These are phyloP conservation scores for Orobanche coerulescens DNA, from an alignment of 257 asterid species.

Conservation along the genomic window DNA sequence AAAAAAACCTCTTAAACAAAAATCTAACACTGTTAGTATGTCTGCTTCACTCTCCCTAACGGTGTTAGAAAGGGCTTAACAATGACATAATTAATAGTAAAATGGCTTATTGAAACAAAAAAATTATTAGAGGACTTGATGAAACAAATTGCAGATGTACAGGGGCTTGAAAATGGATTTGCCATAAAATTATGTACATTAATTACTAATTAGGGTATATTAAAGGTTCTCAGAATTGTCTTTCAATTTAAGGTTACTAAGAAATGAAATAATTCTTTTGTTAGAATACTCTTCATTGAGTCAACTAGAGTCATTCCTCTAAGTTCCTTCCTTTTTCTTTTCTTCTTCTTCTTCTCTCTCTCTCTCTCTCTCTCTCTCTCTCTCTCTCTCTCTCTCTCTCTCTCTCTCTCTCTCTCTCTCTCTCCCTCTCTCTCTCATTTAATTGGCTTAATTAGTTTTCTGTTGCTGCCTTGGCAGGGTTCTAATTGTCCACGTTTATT, in stretches of 20 bases:
- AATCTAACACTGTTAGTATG: too few relatives aligned
- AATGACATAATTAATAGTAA: too few relatives aligned
- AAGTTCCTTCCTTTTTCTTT: background rate
- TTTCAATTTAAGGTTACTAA: background rate
- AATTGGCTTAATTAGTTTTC: background rate
- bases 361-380: too few relatives aligned
- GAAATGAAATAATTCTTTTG: background rate
- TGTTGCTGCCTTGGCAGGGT: constrained; percentile 38
- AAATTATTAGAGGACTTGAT: too few relatives aligned
- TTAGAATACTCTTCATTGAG: background rate
- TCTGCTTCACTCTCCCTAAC: too few relatives aligned
- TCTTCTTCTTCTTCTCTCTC: too few relatives aligned
- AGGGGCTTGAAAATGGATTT: too few relatives aligned
- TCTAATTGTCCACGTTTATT: constrained; percentile 67
- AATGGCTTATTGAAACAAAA: too few relatives aligned
- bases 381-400: background rate
- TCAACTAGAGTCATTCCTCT: background rate
- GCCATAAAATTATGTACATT: background rate
- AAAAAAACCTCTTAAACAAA: too few relatives aligned
- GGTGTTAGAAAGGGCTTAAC: too few relatives aligned
- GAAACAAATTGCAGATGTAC: too few relatives aligned
- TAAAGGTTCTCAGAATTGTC: background rate
- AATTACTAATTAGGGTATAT: background rate
- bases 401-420: background rate
- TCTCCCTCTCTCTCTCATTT: too few relatives aligned